These are phyloP conservation scores for Hortaea sp. DNA, from an alignment of 2,329 filamentous ascomycete genomes.

Conservation along the genomic window DNA sequence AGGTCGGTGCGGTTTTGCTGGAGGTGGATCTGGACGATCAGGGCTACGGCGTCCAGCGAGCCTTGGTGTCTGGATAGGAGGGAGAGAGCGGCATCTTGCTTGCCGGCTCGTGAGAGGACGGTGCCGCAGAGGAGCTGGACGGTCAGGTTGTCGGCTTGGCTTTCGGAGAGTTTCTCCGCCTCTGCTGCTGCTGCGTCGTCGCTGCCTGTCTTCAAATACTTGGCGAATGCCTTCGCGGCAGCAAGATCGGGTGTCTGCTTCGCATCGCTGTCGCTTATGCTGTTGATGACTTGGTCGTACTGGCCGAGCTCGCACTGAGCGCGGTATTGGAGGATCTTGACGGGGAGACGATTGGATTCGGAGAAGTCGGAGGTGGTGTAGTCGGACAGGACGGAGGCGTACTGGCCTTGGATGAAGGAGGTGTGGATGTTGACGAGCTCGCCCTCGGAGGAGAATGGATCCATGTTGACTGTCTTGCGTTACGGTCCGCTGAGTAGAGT, in stretches of 20 bases:
- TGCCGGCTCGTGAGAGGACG: slow-evolving; percentile 67
- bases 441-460: slow-evolving; percentile 56
- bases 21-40: slow-evolving; percentile 87
- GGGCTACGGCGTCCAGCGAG: slow-evolving; percentile 65
- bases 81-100: slow-evolving; percentile 74
- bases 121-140: slow-evolving; percentile 79
- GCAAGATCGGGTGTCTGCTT: slow-evolving; percentile 56
- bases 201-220: slow-evolving; percentile 34
- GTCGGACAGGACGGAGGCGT: slow-evolving; percentile 65
- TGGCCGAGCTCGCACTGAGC: slow-evolving; percentile 76
- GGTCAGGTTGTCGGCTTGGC: slow-evolving; percentile 59
- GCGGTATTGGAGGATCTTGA: slow-evolving; percentile 68
- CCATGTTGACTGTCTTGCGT: slow-evolving; percentile 34
- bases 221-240: slow-evolving; percentile 67
- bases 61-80: slow-evolving; percentile 76
- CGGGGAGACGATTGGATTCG: slow-evolving; percentile 63
- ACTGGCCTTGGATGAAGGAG: slow-evolving; percentile 68
- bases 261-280: slow-evolving; percentile 52
- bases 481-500: not conserved
- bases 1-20: slow-evolving; percentile 86
- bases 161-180: slow-evolving; percentile 59
- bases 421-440: slow-evolving; percentile 60
- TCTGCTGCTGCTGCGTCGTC: slow-evolving; percentile 37
- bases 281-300: slow-evolving; percentile 59
- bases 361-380: slow-evolving; percentile 76